phyloP scores from a whole-genome alignment of 345 rosid genomes.

The Eucalyptus pumila region DNA sequence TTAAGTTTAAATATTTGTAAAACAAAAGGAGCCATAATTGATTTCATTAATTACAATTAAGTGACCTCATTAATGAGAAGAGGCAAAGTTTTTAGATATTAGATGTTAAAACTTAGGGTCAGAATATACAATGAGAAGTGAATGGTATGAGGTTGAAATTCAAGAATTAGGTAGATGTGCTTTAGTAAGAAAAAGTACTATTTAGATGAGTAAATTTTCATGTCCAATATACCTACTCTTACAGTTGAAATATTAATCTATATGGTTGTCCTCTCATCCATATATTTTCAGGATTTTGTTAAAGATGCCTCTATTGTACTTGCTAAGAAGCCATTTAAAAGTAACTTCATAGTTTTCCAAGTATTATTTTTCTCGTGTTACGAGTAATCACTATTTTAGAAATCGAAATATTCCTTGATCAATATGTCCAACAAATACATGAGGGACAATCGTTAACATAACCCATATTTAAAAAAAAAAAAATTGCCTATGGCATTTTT shows the following conservation, averaged over 20 bases:
- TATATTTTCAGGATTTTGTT: neutral
- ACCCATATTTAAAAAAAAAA: neutral
- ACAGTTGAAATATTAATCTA: neutral
- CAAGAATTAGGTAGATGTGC: neutral
- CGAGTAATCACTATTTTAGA: neutral
- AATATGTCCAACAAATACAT: neutral
- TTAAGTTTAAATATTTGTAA: neutral
- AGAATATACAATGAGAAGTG: neutral
- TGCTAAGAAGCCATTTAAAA: neutral
- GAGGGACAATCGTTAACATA: neutral
- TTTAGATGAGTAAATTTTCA: neutral
- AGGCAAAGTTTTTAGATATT: neutral
- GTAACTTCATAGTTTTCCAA: neutral
- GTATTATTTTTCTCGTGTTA: neutral
- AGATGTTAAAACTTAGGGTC: neutral
- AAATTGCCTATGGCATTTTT: neutral
- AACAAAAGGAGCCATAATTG: neutral
- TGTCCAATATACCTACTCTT: neutral
- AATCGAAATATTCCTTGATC: neutral
- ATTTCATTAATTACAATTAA: neutral
- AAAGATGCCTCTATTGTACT: neutral
- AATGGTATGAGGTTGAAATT: neutral
- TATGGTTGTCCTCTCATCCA: neutral
- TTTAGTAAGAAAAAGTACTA: neutral
- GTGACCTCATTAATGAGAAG: neutral